Evolutionary conservation across 2,329 filamentous ascomycete species (phyloP).

Genomic region (Basipetospora chlamydospora): DNA sequence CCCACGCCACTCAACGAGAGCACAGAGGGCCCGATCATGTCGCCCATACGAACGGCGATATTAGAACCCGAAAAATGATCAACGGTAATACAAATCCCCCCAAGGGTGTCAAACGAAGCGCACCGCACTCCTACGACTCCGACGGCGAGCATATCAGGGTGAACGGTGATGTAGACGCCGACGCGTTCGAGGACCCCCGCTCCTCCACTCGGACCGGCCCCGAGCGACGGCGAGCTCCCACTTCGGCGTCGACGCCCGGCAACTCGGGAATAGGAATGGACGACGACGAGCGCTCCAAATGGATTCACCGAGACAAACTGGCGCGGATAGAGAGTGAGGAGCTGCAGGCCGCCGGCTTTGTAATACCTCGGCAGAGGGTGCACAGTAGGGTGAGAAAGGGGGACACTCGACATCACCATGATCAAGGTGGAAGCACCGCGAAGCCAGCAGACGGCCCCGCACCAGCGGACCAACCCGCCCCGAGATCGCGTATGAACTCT

Average conservation of each 20-base stretch:
- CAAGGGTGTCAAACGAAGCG: slow-evolving; percentile 8
- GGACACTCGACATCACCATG: slow-evolving; percentile 7
- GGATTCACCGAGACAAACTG: slow-evolving; percentile 77
- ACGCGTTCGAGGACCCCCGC: background rate
- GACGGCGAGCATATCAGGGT: background rate
- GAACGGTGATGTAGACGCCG: background rate
- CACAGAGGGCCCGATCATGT: background rate
- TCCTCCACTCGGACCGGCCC: background rate
- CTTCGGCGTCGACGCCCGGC: slow-evolving; percentile 7
- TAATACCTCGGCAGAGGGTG: slow-evolving; percentile 38
- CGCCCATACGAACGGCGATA: slow-evolving; percentile 8
- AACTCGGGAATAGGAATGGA: background rate
- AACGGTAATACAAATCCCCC: background rate
- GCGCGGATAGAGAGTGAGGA: slow-evolving; percentile 70
- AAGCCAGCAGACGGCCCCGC: background rate
- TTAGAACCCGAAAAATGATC: slow-evolving; percentile 9
- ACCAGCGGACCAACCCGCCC: background rate
- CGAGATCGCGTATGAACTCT: slow-evolving; percentile 10
- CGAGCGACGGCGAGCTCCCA: no score
- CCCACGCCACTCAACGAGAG: slow-evolving; percentile 1
- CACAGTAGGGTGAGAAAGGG: slow-evolving; percentile 26
- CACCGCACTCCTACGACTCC: slow-evolving; percentile 5
- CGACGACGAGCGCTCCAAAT: slow-evolving; percentile 51
- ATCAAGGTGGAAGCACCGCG: slow-evolving; percentile 6
- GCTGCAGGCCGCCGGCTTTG: slow-evolving; percentile 63